These are phyloP conservation scores for Eucalyptus regnans DNA, from an alignment of 345 rosid species.

Conservation along the genomic window DNA sequence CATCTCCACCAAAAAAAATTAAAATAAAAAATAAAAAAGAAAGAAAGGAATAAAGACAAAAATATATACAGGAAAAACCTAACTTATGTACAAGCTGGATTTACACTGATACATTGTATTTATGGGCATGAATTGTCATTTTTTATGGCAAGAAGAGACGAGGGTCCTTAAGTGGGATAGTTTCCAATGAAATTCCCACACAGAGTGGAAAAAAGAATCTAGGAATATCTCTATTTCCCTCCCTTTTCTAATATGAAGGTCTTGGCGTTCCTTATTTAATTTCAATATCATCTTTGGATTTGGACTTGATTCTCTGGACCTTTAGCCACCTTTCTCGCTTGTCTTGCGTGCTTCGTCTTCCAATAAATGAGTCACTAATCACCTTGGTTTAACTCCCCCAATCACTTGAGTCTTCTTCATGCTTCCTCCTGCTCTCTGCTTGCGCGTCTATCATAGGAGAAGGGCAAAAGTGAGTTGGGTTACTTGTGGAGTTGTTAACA, in stretches of 20 bases:
- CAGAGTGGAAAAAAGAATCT: constrained; percentile 8
- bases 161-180: neutral
- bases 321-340: neutral
- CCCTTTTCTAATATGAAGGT: constrained; percentile 7
- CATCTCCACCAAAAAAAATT: neutral
- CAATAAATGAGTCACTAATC: constrained; percentile 23
- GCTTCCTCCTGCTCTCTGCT: neutral
- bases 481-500: constrained; percentile 59
- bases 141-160: constrained; percentile 23
- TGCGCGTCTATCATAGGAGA: neutral
- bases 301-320: constrained; percentile 9
- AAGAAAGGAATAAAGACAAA: neutral
- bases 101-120: neutral
- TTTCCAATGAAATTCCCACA: neutral
- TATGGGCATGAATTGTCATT: neutral
- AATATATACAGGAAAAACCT: constrained; percentile 2
- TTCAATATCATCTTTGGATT: constrained; percentile 3
- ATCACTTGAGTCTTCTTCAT: neutral
- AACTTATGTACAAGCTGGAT: neutral
- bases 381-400: constrained; percentile 1
- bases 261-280: neutral
- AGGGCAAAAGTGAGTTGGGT: constrained; percentile 57
- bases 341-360: neutral
- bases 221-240: neutral
- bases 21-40: fast-evolving